Base-by-base conservation (phyloP, 2,329 filamentous ascomycete genomes). In the Alternaria sp. region DNA sequence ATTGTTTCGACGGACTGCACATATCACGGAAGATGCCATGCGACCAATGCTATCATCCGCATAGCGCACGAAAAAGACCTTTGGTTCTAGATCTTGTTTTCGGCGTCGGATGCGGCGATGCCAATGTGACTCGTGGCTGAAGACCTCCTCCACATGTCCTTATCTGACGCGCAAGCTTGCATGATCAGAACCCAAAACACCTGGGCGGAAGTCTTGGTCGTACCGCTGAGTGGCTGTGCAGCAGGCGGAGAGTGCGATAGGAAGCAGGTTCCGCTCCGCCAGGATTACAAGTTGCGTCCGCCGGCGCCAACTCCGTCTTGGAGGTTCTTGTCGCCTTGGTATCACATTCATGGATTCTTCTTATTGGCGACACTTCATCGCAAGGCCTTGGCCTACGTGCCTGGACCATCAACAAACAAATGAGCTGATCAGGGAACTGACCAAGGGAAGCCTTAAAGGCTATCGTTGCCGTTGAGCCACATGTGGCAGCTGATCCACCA, bases 341-440 rank as follows among this genome's bases (percentile, higher is more conserved):
- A 65, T 60, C 9, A 37, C 60, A 54, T 30, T 59, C 7, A 68
- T 57, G 53, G 68, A 55, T 47, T 56, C 59, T 47, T 66, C 58
- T 43, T 15, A 58, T 63, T 46, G 63, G 60, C 47, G 43, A 21
- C 26, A 18, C 55, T 56, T 65, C 65, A 47, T 66, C 60, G n/a
- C 58, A 23, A 58, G 20, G 55, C 60, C 74, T 77, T 68, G 73
- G 74, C 74, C 63, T 70, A 77, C 73, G 73, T 76, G 74, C 58
- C 58, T 26, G 23, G 49, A 56, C 63, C 64, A 59, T 53, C 63
- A 55, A 67, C 55, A 69, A 55, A 43, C 60, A 58, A 60, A 41
- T 56, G 15, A 45, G 57, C 41, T 44, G 11, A 61, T 15, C 33
- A 47, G 21, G 28, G 11, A 33, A 46, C 26, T 55, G 53, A 61